Evolutionary conservation across 2,329 filamentous ascomycete genomes (phyloP).

Genomic region (Shiraia sp.): DNA sequence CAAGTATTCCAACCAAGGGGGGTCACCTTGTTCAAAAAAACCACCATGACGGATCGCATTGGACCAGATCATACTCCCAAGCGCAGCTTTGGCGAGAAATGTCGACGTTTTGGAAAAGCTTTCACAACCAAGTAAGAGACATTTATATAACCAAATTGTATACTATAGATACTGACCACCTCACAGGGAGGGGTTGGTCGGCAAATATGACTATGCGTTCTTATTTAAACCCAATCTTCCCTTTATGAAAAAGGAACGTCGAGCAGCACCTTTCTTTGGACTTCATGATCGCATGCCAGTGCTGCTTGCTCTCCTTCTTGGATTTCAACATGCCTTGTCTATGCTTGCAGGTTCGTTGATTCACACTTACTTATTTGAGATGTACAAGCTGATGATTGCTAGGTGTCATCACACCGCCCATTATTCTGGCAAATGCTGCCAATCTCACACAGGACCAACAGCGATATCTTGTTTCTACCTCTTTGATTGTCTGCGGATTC

Average conservation of each 20-base stretch:
- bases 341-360: slow-evolving; percentile 59
- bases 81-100: slow-evolving; percentile 47
- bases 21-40: slow-evolving; percentile 9
- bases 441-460: slow-evolving; percentile 64
- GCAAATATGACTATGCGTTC: slow-evolving; percentile 87
- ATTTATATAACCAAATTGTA: background rate
- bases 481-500: slow-evolving; percentile 77
- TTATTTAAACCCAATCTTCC: slow-evolving; percentile 82
- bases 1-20: slow-evolving; percentile 2
- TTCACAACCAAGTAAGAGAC: slow-evolving; percentile 54
- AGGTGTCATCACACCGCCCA: slow-evolving; percentile 73
- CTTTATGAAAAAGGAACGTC: slow-evolving; percentile 69
- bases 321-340: slow-evolving; percentile 77
- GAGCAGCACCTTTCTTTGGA: slow-evolving; percentile 79
- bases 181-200: slow-evolving; percentile 71
- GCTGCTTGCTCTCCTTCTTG: slow-evolving; percentile 71
- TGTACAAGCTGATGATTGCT: too few species aligned
- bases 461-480: slow-evolving; percentile 79
- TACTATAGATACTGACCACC: slow-evolving; percentile 8
- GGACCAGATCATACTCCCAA: slow-evolving; percentile 47
- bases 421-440: slow-evolving; percentile 69
- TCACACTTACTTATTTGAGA: too few species aligned
- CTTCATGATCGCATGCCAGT: slow-evolving; percentile 79
- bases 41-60: slow-evolving; percentile 47
- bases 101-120: slow-evolving; percentile 47